A percentile compares a stretch with the other conserved stretches of the same genome.
phyloP scores from a whole-genome alignment of 2,329 filamentous ascomycete species.

The Neofusicoccum ribis region DNA sequence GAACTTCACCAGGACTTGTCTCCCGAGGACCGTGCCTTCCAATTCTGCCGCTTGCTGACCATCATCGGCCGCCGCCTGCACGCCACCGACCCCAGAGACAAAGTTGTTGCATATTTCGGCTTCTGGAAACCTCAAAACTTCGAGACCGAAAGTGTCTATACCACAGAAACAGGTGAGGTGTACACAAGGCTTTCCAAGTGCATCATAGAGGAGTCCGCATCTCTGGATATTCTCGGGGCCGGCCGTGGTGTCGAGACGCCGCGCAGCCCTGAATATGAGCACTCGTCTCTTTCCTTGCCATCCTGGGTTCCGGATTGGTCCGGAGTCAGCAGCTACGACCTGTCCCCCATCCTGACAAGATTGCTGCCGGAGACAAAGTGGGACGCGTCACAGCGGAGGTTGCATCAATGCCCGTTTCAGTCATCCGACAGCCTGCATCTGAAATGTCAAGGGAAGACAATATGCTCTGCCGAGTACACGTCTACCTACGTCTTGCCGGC shows the following conservation, averaged over 20 bases:
- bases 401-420: background rate
- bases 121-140: background rate
- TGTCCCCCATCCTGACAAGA: background rate
- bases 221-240: background rate
- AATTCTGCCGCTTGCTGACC: background rate
- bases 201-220: background rate
- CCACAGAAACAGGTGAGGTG: background rate
- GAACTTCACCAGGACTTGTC: too few species aligned
- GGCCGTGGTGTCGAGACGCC: background rate
- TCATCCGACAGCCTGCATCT: background rate
- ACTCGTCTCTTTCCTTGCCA: background rate
- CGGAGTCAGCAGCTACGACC: background rate
- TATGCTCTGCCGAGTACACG: background rate
- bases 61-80: background rate
- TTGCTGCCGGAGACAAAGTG: background rate
- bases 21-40: background rate
- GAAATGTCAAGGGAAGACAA: background rate
- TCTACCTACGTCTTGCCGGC: background rate
- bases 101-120: background rate
- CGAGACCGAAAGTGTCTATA: background rate
- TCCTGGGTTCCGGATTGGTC: background rate
- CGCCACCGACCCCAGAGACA: background rate
- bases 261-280: background rate
- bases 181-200: background rate
- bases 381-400: background rate